Base-by-base conservation (phyloP, 2,329 filamentous ascomycete genomes). In the Colletotrichum karsti region DNA sequence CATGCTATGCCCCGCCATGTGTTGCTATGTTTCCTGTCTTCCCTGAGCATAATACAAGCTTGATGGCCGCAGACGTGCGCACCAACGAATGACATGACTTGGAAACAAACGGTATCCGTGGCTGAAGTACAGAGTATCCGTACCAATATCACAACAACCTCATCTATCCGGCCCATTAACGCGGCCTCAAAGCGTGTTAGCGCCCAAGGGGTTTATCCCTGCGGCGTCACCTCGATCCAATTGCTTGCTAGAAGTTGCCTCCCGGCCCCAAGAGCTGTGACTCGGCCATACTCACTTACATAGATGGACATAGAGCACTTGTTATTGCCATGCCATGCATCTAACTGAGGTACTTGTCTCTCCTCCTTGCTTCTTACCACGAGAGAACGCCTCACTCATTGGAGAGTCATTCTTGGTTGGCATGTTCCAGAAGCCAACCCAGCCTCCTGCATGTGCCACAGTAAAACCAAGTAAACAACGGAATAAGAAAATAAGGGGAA, bases 371-470 rank as follows among this genome's bases (percentile, higher is more conserved):
- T 41, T 56, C 53, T 56, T 22, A 8, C 33, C 33, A 35, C 39
- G 15, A n/a, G 39, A 10, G 18, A 42, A 20, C n/a, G 39, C 18
- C 18, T 20, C n/a, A n/a, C n/a, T 20, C 13, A 20, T 42, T n/a
- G 15, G 6, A 42, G 15, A 20, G 13, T 3, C 39, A 20, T 10
- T 41, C 24, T 28, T 30, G 20, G 26, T 39, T 67, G 59, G 59
- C 51, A 67, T 63, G 44, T 67, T 67, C 64, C 59, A 67, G 64
- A 67, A 67, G 64, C 53, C 56, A 60, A 28, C 35, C 56, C 62
- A 50, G 46, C 46, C 26, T 37, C 55, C 28, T 35, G 35, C 35
- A 20, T 51, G 64, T 58, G 44, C 51, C 37, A 63, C 60, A 46
- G 44, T 24, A 50, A n/a, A n/a, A 39, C 30, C 51, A 63, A 63